phyloP scores from a whole-genome alignment of 768 basidiomycete species.

The Suillus variegatus region DNA sequence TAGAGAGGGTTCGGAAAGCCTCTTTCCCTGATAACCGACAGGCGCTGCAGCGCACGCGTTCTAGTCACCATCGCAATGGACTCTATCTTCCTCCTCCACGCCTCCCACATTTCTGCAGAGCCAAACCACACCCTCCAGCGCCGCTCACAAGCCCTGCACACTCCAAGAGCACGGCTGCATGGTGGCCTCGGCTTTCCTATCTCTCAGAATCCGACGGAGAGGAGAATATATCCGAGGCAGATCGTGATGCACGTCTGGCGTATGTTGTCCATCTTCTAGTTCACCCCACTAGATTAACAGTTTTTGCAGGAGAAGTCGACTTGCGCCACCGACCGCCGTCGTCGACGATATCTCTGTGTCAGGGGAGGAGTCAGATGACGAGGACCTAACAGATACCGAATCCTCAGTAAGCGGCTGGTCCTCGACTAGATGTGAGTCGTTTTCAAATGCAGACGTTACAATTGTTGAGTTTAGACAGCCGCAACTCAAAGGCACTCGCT shows the following conservation, averaged over 20 bases:
- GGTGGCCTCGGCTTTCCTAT: conserved; percentile 26
- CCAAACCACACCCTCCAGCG: conserved; percentile 13
- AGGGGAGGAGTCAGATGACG: conserved; percentile 81
- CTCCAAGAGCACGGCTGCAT: background rate
- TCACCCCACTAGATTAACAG: background rate
- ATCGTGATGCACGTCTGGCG: conserved; percentile 74
- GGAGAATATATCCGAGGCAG: conserved; percentile 60
- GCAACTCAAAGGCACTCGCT: conserved; percentile 23
- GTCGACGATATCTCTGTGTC: conserved; percentile 55
- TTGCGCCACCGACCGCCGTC: conserved; percentile 37
- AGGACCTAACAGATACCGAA: conserved; percentile 58
- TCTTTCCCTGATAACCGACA: background rate
- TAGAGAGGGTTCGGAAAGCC: conserved; percentile 18
- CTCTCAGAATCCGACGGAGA: conserved; percentile 70
- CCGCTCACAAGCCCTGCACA: conserved; percentile 5
- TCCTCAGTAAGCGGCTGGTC: conserved; percentile 41
- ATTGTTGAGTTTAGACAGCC: conserved; percentile 22
- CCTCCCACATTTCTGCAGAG: conserved; percentile 29
- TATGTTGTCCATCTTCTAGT: conserved; percentile 34
- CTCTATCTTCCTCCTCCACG: conserved; percentile 48
- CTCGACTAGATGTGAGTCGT: conserved; percentile 36
- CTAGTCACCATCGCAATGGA: conserved; percentile 43
- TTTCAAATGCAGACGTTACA: background rate
- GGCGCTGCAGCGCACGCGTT: conserved; percentile 7
- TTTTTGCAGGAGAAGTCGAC: conserved; percentile 50